Percentiles rank a stretch among this genome's conserved stretches.
phyloP scores from a whole-genome alignment of 2,329 filamentous ascomycete species.

The Beauveria varroae region DNA sequence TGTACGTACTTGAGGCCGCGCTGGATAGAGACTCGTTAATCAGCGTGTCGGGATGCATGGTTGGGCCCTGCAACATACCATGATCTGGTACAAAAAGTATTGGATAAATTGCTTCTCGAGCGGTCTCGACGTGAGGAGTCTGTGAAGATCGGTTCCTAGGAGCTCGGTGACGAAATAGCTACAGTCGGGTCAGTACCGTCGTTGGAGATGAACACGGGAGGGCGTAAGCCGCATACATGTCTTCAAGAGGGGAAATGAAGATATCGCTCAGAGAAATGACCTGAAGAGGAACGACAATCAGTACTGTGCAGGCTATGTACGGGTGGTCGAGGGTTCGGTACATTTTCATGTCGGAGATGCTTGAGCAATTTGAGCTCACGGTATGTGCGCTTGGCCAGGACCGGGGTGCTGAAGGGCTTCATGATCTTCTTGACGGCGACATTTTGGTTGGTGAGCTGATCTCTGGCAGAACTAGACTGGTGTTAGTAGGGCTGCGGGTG shows the following conservation, averaged over 20 bases:
- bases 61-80: conserved; percentile 52
- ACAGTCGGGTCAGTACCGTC: conserved; percentile 16
- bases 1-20: conserved; percentile 98
- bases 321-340: conserved; percentile 30
- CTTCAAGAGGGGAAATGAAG: conserved; percentile 97
- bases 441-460: conserved; percentile 93
- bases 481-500: background rate
- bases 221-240: conserved; percentile 62
- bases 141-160: conserved; percentile 91
- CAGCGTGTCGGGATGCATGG: background rate
- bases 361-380: conserved; percentile 95
- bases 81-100: conserved; percentile 98
- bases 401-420: conserved; percentile 99
- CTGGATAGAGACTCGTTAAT: conserved; percentile 36
- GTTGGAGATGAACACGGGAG: conserved; percentile 15
- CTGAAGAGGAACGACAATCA: conserved; percentile 33
- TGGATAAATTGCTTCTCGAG: conserved; percentile 99
- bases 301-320: background rate
- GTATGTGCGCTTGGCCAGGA: conserved; percentile 95
- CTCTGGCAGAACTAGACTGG: conserved; percentile 73
- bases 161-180: conserved; percentile 98
- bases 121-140: conserved; percentile 86
- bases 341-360: conserved; percentile 94
- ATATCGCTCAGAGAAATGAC: conserved; percentile 98
- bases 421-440: conserved; percentile 99